Percentiles rank a stretch among this genome's conserved stretches.
These are phyloP conservation scores for Curvularia verruculosa DNA, from an alignment of 2,329 filamentous ascomycete species.

Conservation along the genomic window DNA sequence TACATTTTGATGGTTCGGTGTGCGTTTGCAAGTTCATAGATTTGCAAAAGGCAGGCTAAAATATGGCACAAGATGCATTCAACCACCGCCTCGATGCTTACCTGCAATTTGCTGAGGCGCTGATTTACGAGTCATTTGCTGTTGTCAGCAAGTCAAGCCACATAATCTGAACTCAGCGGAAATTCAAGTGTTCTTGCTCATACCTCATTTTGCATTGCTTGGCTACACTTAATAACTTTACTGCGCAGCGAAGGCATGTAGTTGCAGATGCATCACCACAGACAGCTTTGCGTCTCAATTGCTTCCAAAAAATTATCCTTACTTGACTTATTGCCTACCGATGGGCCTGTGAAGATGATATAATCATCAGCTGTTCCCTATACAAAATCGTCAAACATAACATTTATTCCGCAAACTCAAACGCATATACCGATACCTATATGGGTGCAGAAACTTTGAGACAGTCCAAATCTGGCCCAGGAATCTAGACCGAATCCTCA, in stretches of 20 bases:
- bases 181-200: not conserved
- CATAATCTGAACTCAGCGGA: not conserved
- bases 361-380: not conserved
- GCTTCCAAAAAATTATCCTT: not conserved
- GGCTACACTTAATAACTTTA: not conserved
- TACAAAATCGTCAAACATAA: not conserved
- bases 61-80: not conserved
- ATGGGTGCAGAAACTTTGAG: not conserved
- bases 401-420: too few species aligned
- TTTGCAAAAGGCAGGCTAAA: not conserved
- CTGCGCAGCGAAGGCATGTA: not conserved
- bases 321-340: not conserved
- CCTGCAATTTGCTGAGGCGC: not conserved
- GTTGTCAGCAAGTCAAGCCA: not conserved
- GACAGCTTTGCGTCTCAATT: not conserved
- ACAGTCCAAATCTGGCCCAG: too few species aligned
- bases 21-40: not conserved
- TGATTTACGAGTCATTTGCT: not conserved
- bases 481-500: not conserved
- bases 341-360: not conserved
- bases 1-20: not conserved
- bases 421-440: not conserved
- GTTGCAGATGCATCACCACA: not conserved
- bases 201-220: not conserved
- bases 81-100: not conserved